phyloP scores from a whole-genome alignment of 305 asterid species.

The Solanum hybrid region DNA sequence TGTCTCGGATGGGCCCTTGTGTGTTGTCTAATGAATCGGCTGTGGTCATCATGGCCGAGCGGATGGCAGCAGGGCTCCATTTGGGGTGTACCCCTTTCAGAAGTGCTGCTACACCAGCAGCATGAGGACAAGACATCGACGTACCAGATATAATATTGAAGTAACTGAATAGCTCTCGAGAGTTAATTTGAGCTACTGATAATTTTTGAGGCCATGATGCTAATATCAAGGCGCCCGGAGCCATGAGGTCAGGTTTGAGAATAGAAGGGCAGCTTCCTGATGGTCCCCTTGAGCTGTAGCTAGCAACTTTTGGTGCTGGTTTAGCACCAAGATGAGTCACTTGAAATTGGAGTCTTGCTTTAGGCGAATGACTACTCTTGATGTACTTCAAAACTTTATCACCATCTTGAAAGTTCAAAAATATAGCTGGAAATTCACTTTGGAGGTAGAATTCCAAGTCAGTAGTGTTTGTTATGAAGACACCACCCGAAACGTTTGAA shows the following conservation, averaged over 20 bases:
- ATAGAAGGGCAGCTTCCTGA: conserved; percentile 49
- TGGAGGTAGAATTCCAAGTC: conserved; percentile 33
- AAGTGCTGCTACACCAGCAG: conserved; percentile 72
- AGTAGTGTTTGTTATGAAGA: conserved; percentile 47
- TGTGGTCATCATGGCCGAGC: conserved; percentile 87
- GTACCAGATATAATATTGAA: conserved; percentile 76
- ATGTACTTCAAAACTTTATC: conserved; percentile 32
- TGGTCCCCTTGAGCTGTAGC: conserved; percentile 82
- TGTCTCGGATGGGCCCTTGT: conserved; percentile 33
- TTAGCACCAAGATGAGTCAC: conserved; percentile 33
- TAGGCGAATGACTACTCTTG: conserved; percentile 19
- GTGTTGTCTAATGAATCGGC: conserved; percentile 39
- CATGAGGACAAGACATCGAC: conserved; percentile 83
- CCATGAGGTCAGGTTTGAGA: conserved; percentile 71
- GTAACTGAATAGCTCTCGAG: conserved; percentile 27
- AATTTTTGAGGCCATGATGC: conserved; percentile 59
- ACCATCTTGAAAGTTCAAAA: conserved; percentile 33
- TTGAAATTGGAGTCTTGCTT: conserved; percentile 37
- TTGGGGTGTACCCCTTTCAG: conserved; percentile 46
- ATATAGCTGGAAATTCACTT: conserved; percentile 35
- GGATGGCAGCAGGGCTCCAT: conserved; percentile 77
- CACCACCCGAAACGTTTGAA: conserved; percentile 26
- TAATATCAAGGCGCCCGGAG: conserved; percentile 61
- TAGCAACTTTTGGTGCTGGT: conserved; percentile 52
- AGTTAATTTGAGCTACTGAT: conserved; percentile 2